Evolutionary conservation across 2,329 filamentous ascomycete species (phyloP).

Genomic region (Monilinia laxa): DNA sequence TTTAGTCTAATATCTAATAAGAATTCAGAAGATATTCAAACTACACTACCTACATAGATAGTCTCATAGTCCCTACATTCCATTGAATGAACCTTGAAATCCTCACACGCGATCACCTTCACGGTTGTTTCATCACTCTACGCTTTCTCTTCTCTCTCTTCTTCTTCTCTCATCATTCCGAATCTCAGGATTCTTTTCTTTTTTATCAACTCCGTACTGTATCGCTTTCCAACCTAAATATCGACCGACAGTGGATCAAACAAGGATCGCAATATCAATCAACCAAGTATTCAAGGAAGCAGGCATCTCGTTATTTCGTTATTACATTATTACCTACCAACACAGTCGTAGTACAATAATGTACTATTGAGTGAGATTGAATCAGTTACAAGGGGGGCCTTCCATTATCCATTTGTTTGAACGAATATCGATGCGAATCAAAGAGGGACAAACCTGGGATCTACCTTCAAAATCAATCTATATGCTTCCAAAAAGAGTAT

Average conservation of each 20-base stretch:
- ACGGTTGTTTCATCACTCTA: conserved; percentile 16
- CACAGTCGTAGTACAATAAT: background rate
- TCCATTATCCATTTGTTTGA: background rate
- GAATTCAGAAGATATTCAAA: background rate
- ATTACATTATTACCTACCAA: too few relatives aligned
- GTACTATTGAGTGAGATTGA: conserved; percentile 2
- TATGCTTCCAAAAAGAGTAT: conserved; percentile 7
- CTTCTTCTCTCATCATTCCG: background rate
- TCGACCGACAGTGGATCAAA: conserved; percentile 17
- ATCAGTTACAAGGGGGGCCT: background rate
- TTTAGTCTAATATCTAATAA: background rate
- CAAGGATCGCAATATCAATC: conserved; percentile 13
- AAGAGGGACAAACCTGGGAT: background rate
- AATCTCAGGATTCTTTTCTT: background rate
- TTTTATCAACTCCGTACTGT: background rate
- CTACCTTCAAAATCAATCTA: conserved; percentile 7
- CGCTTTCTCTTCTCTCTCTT: background rate
- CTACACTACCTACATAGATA: background rate
- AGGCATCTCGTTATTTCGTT: background rate
- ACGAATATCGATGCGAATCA: conserved; percentile 1
- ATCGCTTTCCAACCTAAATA: background rate
- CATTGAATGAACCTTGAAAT: conserved; percentile 11
- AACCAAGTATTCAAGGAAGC: background rate
- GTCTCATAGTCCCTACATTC: conserved; percentile 17
- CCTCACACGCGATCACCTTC: conserved; percentile 9